These are phyloP conservation scores for Aegilops umbellulata DNA, from an alignment of 176 grass and related monocot genomes.

Conservation along the genomic window DNA sequence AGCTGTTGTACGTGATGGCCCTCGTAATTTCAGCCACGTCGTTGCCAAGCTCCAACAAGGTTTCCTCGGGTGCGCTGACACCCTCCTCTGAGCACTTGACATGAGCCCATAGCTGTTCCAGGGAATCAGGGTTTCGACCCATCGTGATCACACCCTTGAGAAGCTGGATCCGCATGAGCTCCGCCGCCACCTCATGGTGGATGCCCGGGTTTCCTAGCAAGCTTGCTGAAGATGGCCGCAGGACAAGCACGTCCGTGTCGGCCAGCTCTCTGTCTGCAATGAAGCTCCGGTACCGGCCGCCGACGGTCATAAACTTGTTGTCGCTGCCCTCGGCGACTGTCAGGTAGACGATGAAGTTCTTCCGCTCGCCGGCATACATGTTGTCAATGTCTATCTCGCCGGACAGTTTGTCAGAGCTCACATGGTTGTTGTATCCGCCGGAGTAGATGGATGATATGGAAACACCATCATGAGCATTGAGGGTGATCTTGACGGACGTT, in stretches of 20 bases:
- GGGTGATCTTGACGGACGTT: no score
- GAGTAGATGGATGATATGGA: no score
- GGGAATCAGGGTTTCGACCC: neutral
- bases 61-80: neutral
- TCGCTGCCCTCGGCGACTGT: neutral
- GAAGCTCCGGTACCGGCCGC: neutral
- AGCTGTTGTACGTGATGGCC: no score
- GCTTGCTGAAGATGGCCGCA: neutral
- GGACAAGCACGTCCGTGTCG: neutral
- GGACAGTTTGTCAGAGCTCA: neutral
- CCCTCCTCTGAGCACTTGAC: neutral
- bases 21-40: neutral
- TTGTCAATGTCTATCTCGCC: constrained; percentile 30
- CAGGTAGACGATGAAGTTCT: neutral
- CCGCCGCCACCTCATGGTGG: no score
- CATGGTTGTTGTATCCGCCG: no score
- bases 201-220: neutral
- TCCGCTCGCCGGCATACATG: constrained; percentile 7
- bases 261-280: neutral
- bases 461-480: no score
- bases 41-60: neutral
- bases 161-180: neutral
- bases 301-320: neutral
- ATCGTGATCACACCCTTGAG: neutral
- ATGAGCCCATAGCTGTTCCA: neutral